Evolutionary conservation across 1,284 basidiomycete species (phyloP).

Genomic region (Caloboletus inedulis): DNA sequence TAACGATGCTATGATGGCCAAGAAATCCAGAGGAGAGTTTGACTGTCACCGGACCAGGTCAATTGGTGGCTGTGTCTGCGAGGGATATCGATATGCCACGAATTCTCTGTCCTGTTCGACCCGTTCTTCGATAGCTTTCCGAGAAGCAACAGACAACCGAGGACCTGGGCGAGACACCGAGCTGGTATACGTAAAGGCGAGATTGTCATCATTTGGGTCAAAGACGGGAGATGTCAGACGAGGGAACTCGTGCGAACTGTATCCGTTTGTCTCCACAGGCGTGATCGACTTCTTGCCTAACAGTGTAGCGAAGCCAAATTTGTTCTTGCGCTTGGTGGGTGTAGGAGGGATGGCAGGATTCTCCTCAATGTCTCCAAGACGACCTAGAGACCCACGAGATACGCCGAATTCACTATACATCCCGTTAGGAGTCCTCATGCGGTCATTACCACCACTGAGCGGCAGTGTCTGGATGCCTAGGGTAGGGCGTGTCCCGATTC

Average conservation of each 20-base stretch:
- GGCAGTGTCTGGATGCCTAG: conserved; percentile 49
- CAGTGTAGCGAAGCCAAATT: conserved; percentile 61
- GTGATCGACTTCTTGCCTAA: conserved; percentile 57
- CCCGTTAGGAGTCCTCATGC: conserved; percentile 30
- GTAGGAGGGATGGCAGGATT: conserved; percentile 34
- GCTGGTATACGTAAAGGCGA: conserved; percentile 40
- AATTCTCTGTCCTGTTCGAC: conserved; percentile 78
- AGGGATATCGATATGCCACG: conserved; percentile 80
- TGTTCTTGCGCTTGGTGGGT: conserved; percentile 63
- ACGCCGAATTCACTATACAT: conserved; percentile 66
- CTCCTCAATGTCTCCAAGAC: conserved; percentile 48
- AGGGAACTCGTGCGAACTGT: conserved; percentile 43
- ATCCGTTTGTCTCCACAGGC: conserved; percentile 39
- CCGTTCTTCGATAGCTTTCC: conserved; percentile 70
- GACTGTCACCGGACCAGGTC: conserved; percentile 51
- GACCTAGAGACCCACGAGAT: conserved; percentile 57
- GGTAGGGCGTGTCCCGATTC: conserved; percentile 54
- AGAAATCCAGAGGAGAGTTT: not conserved
- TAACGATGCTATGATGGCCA: conserved; percentile 7
- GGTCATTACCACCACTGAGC: conserved; percentile 30
- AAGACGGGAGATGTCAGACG: conserved; percentile 40
- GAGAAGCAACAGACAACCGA: conserved; percentile 59
- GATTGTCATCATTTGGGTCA: conserved; percentile 46
- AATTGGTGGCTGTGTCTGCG: conserved; percentile 55
- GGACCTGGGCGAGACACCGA: conserved; percentile 43